These are phyloP conservation scores for Diaporthe vexans DNA, from an alignment of 2,329 filamentous ascomycete genomes.

Conservation along the genomic window DNA sequence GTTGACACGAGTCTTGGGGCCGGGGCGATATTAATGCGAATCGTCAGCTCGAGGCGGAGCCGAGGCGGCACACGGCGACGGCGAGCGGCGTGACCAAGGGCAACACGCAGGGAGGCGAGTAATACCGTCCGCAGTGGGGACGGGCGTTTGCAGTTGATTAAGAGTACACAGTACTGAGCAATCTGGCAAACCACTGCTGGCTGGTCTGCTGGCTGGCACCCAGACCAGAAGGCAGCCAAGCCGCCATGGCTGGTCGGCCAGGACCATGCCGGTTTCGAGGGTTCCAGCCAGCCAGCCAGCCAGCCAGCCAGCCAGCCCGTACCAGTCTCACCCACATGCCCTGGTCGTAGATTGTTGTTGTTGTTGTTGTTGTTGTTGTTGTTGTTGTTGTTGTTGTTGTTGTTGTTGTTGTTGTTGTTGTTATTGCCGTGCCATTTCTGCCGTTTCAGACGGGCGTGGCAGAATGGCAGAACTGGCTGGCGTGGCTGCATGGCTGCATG, in stretches of 20 bases:
- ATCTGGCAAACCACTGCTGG: no score
- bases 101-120: conserved; percentile 20
- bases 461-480: not conserved
- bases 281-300: conserved; percentile 13
- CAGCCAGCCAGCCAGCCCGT: conserved; percentile 4
- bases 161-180: no score
- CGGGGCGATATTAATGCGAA: conserved; percentile 16
- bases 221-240: conserved; percentile 1
- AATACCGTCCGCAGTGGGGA: conserved; percentile 20
- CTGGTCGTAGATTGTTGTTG: not conserved
- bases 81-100: not conserved
- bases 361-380: not conserved
- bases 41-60: conserved; percentile 22
- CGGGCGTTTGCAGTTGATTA: conserved; percentile 3
- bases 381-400: not conserved
- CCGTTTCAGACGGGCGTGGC: not conserved
- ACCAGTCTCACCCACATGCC: not conserved
- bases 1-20: conserved; percentile 19
- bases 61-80: conserved; percentile 10
- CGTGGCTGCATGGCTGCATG: not conserved
- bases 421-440: not conserved
- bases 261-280: conserved; percentile 30
- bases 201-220: not conserved
- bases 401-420: not conserved
- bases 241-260: conserved; percentile 17